Evolutionary conservation across 1,139 yeast species (phyloP).

Genomic region (Nakaseomyces glabratus): DNA sequence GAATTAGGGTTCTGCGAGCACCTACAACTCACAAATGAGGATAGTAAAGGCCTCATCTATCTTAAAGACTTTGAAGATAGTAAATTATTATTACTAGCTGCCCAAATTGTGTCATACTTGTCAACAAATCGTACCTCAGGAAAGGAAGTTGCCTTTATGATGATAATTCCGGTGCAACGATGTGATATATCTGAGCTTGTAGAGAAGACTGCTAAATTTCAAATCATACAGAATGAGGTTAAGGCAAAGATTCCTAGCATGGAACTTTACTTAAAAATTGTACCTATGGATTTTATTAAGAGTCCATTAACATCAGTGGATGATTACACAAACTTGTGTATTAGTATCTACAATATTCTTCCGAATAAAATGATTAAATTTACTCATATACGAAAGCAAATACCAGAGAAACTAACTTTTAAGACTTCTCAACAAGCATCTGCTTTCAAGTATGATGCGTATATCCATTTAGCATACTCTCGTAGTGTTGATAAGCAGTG

Average conservation of each 20-base stretch:
- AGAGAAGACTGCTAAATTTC: slow-evolving; percentile 41
- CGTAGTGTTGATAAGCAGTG: slow-evolving; percentile 73
- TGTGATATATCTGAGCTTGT: slow-evolving; percentile 37
- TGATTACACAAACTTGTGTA: slow-evolving; percentile 39
- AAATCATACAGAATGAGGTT: slow-evolving; percentile 38
- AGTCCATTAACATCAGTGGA: slow-evolving; percentile 29
- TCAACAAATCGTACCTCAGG: slow-evolving; percentile 27
- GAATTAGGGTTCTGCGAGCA: slow-evolving; percentile 32
- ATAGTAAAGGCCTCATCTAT: slow-evolving; percentile 24
- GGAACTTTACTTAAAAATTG: slow-evolving; percentile 43
- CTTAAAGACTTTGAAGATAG: slow-evolving; percentile 24
- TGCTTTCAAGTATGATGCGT: slow-evolving; percentile 54
- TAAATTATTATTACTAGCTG: slow-evolving; percentile 38
- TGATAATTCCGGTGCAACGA: slow-evolving; percentile 31
- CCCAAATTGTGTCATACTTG: slow-evolving; percentile 37
- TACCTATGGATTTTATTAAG: slow-evolving; percentile 48
- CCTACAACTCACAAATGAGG: slow-evolving; percentile 27
- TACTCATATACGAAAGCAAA: slow-evolving; percentile 29
- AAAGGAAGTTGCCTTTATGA: slow-evolving; percentile 27
- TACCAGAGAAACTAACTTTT: slow-evolving; percentile 40
- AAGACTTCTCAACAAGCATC: slow-evolving; percentile 34
- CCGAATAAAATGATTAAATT: slow-evolving; percentile 32
- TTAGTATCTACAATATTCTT: slow-evolving; percentile 56
- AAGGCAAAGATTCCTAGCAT: slow-evolving; percentile 39
- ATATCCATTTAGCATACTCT: slow-evolving; percentile 78